Evolutionary conservation across 1,284 basidiomycete species (phyloP).

Genomic region (Wolfiporia cocos): DNA sequence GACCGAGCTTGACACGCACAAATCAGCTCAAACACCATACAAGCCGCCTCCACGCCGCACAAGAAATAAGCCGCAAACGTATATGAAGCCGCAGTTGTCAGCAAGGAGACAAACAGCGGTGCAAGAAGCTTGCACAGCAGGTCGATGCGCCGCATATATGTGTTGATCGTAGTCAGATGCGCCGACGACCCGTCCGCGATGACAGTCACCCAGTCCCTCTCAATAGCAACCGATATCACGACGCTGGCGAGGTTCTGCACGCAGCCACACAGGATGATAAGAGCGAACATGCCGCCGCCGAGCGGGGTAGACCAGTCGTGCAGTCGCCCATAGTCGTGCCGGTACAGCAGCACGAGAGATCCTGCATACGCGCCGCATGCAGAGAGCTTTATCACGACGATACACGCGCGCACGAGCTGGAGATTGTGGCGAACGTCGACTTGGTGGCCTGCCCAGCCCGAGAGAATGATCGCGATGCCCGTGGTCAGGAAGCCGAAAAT

Average conservation of each 20-base stretch:
- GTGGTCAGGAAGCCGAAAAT: conserved; percentile 42
- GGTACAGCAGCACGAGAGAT: conserved; percentile 26
- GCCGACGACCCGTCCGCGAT: conserved; percentile 31
- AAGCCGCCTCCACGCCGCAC: conserved; percentile 25
- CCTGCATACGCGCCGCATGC: conserved; percentile 33
- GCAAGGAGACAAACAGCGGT: conserved; percentile 48
- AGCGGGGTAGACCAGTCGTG: conserved; percentile 12
- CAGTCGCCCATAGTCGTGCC: not conserved
- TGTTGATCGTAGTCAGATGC: conserved; percentile 30
- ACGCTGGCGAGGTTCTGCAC: conserved; percentile 37
- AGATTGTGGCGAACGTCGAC: conserved; percentile 38
- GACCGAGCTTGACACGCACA: conserved; percentile 21
- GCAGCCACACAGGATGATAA: conserved; percentile 36
- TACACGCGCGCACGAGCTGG: conserved; percentile 34
- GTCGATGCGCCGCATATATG: conserved; percentile 43
- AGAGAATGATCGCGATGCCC: conserved; percentile 30
- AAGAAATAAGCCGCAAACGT: conserved; percentile 27
- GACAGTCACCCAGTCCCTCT: conserved; percentile 49
- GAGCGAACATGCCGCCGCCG: conserved; percentile 26
- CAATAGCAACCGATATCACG: conserved; percentile 44
- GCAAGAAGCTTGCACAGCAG: conserved; percentile 48
- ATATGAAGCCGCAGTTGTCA: conserved; percentile 31
- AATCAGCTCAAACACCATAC: conserved; percentile 28
- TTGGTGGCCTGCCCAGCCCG: conserved; percentile 35
- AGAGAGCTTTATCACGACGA: conserved; percentile 38